Evolutionary conservation across 2,329 filamentous ascomycete genomes (phyloP), one percentile per base, ranked within the genome.

Genomic region (Colletotrichum zoysiae): DNA sequence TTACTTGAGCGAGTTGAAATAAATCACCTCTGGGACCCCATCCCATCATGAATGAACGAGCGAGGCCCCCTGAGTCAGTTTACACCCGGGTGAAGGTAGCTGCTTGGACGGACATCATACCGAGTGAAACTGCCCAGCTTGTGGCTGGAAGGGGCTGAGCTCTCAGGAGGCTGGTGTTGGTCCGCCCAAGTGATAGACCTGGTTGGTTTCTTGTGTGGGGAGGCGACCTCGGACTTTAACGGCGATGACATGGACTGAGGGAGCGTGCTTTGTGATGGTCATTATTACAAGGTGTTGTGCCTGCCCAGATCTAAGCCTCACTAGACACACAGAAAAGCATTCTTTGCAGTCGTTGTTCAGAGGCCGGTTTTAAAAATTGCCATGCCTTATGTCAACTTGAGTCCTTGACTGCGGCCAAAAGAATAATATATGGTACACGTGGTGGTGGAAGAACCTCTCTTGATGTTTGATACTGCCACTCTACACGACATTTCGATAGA

Each of bases 31-130:
- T 44, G 12, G 5, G 11, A 33, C n/a, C 6, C 23, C 2, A 5
- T 9, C 20, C 18, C 12, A 2, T 16, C 16, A 2, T 20, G 35
- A 12, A 40, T 40, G 8, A 16, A 16, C 38, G 20, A 9, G 5
- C 2, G 11, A 16, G 20, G 5, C 23, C 35, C 18, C 11, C 20
- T 23, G 64, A 67, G 64, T 58, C 57, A 62, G n/a, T 71, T 26
- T 11, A 58, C 67, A 51, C 2, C 30, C 30, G 30, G 30, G 30
- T 5, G 30, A 30, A 3, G 68, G 57, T 58, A 23, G 62, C 23
- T 51, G 55, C 44, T 50, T 48, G 23, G 23, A 57, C 64, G 64
- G 51, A 46, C 57, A 67, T 58, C 42, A 57, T 67, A 26, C 68
- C 51, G 64, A 58, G n/a, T 5, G n/a, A 33, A 65, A 23, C 50